Conservation (phyloP, 495 filamentous ascomycete species). For the Penicillium maclennaniae region DNA sequence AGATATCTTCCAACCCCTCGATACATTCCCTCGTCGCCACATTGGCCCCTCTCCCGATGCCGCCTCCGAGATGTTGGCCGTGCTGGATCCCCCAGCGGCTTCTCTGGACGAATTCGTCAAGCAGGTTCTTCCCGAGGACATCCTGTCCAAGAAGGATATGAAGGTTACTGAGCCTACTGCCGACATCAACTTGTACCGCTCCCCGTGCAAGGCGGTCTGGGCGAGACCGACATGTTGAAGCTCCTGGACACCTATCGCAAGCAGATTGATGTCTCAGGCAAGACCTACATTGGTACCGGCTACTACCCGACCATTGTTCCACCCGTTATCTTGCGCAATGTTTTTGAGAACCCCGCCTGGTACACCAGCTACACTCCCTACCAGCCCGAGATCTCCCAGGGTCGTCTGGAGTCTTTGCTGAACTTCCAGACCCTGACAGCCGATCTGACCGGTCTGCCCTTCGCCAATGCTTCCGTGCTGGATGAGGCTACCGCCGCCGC, state of each 20-base stretch:
- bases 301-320: slow-evolving; percentile 86
- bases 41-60: slow-evolving; percentile 81
- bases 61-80: slow-evolving; percentile 73
- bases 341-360: slow-evolving; percentile 93
- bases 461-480: slow-evolving; percentile 90
- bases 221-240: slow-evolving; percentile 66
- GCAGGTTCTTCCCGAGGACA: slow-evolving; percentile 79
- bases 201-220: slow-evolving; percentile 51
- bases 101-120: slow-evolving; percentile 83
- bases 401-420: slow-evolving; percentile 83
- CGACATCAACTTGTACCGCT: slow-evolving; percentile 39
- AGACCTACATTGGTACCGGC: slow-evolving; percentile 75
- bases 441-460: slow-evolving; percentile 83
- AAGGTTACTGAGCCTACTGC: slow-evolving; percentile 33
- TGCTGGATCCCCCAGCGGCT: slow-evolving; percentile 68
- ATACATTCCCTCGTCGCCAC: slow-evolving; percentile 81
- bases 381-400: slow-evolving; percentile 97
- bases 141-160: slow-evolving; percentile 67
- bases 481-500: slow-evolving; percentile 94
- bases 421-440: slow-evolving; percentile 96
- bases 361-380: slow-evolving; percentile 99
- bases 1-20: slow-evolving; percentile 47
- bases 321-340: slow-evolving; percentile 90
- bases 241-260: slow-evolving; percentile 60
- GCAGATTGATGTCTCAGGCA: slow-evolving; percentile 55